phyloP scores from a whole-genome alignment of 495 filamentous ascomycete genomes.

The Lichenothelia convexa region DNA sequence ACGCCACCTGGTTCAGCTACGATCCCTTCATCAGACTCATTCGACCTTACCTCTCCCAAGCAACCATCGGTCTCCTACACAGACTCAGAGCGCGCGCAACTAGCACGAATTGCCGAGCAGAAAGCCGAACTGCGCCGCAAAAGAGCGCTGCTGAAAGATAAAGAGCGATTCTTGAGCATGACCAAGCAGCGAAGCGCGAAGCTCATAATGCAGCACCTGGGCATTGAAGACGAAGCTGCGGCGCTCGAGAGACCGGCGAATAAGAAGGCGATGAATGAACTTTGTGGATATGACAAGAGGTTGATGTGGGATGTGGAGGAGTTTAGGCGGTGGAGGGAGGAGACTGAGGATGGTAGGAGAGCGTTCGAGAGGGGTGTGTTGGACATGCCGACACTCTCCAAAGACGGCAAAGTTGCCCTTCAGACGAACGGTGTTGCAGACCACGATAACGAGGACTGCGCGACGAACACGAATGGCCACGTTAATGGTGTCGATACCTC shows the following conservation, averaged over 20 bases:
- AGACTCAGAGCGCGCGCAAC: constrained; percentile 10
- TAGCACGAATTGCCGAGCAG: constrained; percentile 11
- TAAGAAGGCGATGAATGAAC: constrained; percentile 35
- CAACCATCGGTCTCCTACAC: neutral
- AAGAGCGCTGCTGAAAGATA: constrained; percentile 19
- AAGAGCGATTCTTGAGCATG: constrained; percentile 21
- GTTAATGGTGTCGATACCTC: too few relatives aligned
- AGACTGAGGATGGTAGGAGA: constrained; percentile 4
- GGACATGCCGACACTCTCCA: too few relatives aligned
- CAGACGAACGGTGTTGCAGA: too few relatives aligned
- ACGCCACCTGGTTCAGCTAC: constrained; percentile 20
- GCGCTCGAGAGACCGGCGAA: constrained; percentile 15
- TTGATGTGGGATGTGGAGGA: constrained; percentile 42
- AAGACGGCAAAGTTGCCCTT: too few relatives aligned
- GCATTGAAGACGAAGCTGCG: constrained; percentile 17
- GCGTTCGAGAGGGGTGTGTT: constrained; percentile 3
- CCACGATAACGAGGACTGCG: too few relatives aligned
- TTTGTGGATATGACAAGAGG: constrained; percentile 47
- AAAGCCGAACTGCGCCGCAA: constrained; percentile 14
- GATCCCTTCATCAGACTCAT: constrained; percentile 5
- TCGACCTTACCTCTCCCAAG: constrained; percentile 6
- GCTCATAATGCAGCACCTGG: too few relatives aligned
- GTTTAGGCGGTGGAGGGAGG: constrained; percentile 27
- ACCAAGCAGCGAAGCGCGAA: too few relatives aligned
- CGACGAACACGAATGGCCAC: too few relatives aligned